Evolutionary conservation across 768 basidiomycete genomes (phyloP).

Genomic region (Pleurotus ostreatus): DNA sequence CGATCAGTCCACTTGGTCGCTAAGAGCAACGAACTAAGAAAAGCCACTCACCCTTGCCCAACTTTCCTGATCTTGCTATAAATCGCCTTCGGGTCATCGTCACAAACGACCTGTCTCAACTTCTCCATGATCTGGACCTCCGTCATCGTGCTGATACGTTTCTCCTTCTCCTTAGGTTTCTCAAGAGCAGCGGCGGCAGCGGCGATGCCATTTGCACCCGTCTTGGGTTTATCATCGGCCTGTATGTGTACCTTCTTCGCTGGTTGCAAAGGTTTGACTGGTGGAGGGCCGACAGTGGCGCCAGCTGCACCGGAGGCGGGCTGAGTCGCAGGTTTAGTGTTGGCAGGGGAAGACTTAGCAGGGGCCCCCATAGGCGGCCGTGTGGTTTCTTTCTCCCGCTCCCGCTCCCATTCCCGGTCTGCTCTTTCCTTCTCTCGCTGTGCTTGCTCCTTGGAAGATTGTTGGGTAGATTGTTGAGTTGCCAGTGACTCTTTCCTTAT

Average conservation of each 20-base stretch:
- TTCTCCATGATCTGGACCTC: slow-evolving; percentile 99
- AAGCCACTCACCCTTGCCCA: slow-evolving; percentile 83
- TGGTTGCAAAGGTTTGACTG: slow-evolving; percentile 74
- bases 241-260: slow-evolving; percentile 69
- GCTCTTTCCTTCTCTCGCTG: slow-evolving; percentile 13
- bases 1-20: slow-evolving; percentile 12
- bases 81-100: slow-evolving; percentile 81
- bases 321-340: slow-evolving; percentile 36
- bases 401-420: slow-evolving; percentile 22
- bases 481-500: slow-evolving; percentile 48
- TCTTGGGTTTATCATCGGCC: slow-evolving; percentile 41
- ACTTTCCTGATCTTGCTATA: slow-evolving; percentile 99
- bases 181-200: slow-evolving; percentile 74
- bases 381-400: slow-evolving; percentile 29
- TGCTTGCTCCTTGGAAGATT: slow-evolving; percentile 17
- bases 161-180: slow-evolving; percentile 78
- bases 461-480: slow-evolving; percentile 24
- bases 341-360: slow-evolving; percentile 44
- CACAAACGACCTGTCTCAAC: slow-evolving; percentile 80
- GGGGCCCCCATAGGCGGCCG: slow-evolving; percentile 36
- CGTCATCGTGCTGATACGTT: slow-evolving; percentile 93
- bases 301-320: slow-evolving; percentile 46
- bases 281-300: slow-evolving; percentile 48
- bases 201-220: slow-evolving; percentile 38
- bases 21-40: background rate